Conservation (phyloP, 768 basidiomycete species). For the Ramaria sp. region DNA sequence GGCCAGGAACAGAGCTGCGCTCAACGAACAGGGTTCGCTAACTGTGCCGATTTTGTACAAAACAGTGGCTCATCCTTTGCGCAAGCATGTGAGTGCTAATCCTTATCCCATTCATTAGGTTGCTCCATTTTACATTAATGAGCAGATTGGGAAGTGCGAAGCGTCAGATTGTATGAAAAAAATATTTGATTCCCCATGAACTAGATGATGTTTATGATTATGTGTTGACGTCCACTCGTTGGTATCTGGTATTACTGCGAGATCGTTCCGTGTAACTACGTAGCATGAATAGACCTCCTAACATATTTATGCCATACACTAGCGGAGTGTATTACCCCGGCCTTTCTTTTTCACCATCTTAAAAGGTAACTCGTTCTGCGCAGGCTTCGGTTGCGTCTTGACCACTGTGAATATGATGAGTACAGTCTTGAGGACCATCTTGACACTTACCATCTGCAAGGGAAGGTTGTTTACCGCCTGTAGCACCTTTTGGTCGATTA, state of each 20-base stretch:
- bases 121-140: background rate
- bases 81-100: constrained; percentile 60
- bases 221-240: background rate
- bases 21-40: constrained; percentile 66
- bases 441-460: constrained; percentile 51
- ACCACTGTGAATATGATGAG: constrained; percentile 4
- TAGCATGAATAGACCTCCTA: background rate
- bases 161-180: constrained; percentile 62
- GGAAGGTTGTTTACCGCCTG: constrained; percentile 44
- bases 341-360: constrained; percentile 11
- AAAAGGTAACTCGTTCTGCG: constrained; percentile 6
- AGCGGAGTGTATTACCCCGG: constrained; percentile 1
- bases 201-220: background rate
- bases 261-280: background rate
- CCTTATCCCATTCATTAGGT: background rate
- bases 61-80: constrained; percentile 58
- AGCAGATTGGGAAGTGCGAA: constrained; percentile 74
- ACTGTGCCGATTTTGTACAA: constrained; percentile 69
- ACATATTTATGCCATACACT: background rate
- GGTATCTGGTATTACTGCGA: background rate
- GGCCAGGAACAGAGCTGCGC: constrained; percentile 86
- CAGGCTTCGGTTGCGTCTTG: constrained; percentile 10
- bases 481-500: constrained; percentile 34
- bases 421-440: background rate
- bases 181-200: constrained; percentile 13